Conservation (phyloP, 495 filamentous ascomycete genomes). For the Neurospora tetraspora region DNA sequence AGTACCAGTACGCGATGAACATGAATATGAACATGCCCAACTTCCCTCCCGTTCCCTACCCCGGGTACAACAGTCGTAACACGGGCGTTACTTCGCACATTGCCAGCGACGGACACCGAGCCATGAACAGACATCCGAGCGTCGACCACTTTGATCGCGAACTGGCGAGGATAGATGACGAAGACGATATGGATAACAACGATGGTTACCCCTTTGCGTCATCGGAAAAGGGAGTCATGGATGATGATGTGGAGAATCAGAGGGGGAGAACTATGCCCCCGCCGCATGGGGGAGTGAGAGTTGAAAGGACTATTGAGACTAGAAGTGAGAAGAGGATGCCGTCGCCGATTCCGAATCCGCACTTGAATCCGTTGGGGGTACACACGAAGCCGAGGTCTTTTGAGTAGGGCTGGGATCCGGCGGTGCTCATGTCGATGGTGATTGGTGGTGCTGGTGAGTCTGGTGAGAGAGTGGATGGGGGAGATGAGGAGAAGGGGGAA, state of each 20-base stretch:
- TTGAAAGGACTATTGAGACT: not conserved
- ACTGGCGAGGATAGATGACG: conserved; percentile 7
- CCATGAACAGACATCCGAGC: not conserved
- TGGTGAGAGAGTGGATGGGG: not conserved
- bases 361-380: not conserved
- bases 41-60: not conserved
- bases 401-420: not conserved
- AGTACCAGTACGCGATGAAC: not conserved
- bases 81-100: not conserved
- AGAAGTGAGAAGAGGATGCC: not conserved
- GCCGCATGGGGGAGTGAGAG: not conserved
- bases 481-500: not conserved
- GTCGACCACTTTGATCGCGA: conserved; percentile 3
- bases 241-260: not conserved
- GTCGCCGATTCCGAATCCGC: not conserved
- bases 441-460: not conserved
- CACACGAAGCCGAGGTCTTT: not conserved
- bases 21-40: not conserved
- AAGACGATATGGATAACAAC: not conserved
- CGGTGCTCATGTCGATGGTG: not conserved
- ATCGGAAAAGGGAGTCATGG: not conserved
- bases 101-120: not conserved
- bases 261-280: not conserved
- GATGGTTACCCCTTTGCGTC: not conserved
- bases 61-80: not conserved